Percentiles rank a stretch among this genome's conserved stretches.
Evolutionary conservation across 2,329 filamentous ascomycete species (phyloP).

Genomic region (Metarhizium anisopliae): DNA sequence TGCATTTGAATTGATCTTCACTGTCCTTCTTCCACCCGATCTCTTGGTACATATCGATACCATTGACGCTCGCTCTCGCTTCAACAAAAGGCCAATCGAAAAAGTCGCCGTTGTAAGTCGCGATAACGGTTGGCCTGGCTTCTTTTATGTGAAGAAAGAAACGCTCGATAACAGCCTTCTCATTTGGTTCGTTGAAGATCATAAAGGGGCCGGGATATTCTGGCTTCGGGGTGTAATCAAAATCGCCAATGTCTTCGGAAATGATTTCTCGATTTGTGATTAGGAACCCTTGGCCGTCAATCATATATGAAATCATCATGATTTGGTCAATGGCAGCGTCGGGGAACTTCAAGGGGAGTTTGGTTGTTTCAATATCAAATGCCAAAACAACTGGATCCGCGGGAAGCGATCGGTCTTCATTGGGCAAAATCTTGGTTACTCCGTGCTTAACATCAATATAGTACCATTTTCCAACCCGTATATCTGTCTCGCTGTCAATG

Average conservation of each 20-base stretch:
- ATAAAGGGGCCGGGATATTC: constrained; percentile 94
- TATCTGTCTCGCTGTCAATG: constrained; percentile 48
- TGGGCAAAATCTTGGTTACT: constrained; percentile 68
- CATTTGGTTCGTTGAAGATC: constrained; percentile 96
- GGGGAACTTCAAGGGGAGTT: constrained; percentile 91
- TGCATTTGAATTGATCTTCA: constrained; percentile 94
- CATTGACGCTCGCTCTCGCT: constrained; percentile 81
- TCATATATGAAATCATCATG: constrained; percentile 99
- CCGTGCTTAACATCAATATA: constrained; percentile 91
- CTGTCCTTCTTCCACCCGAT: constrained; percentile 93
- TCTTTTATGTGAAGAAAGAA: constrained; percentile 97
- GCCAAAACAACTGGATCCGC: constrained; percentile 97
- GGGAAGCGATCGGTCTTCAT: constrained; percentile 80
- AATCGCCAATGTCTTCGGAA: constrained; percentile 93
- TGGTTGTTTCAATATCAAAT: constrained; percentile 98
- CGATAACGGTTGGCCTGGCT: constrained; percentile 88
- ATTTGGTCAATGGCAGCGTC: constrained; percentile 91
- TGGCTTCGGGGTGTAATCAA: constrained; percentile 95
- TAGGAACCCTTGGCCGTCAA: constrained; percentile 93
- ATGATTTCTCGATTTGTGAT: constrained; percentile 98
- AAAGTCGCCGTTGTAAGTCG: constrained; percentile 99
- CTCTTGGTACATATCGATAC: constrained; percentile 98
- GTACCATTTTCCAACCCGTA: constrained; percentile 96
- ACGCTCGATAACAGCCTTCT: constrained; percentile 76
- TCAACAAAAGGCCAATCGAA: constrained; percentile 99